phyloP scores from a whole-genome alignment of 2,329 filamentous ascomycete species.

The Phoma sp. region DNA sequence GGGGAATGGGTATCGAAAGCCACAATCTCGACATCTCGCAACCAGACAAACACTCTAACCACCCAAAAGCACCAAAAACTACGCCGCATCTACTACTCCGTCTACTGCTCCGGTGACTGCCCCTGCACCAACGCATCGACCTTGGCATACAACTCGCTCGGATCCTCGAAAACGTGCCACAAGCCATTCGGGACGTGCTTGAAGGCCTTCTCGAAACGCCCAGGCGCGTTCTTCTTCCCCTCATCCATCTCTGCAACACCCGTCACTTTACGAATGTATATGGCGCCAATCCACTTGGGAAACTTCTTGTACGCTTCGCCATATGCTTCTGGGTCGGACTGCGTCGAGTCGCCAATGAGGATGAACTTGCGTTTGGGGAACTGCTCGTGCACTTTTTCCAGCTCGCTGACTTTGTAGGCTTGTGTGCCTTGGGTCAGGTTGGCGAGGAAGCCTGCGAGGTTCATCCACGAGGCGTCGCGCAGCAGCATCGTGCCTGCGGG shows the following conservation, averaged over 20 bases:
- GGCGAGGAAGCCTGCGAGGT: conserved; percentile 76
- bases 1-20: too few relatives aligned
- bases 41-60: too few relatives aligned
- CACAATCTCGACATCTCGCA: too few relatives aligned
- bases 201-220: conserved; percentile 85
- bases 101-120: background rate
- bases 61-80: background rate
- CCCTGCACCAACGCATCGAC: conserved; percentile 35
- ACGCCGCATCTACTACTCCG: conserved; percentile 13
- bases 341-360: conserved; percentile 87
- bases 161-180: conserved; percentile 85
- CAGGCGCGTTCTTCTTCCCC: conserved; percentile 69
- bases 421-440: conserved; percentile 81
- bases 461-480: conserved; percentile 85
- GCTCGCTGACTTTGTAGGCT: conserved; percentile 82
- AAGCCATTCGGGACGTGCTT: conserved; percentile 69
- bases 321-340: conserved; percentile 89
- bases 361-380: conserved; percentile 81
- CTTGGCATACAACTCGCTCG: conserved; percentile 64
- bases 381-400: conserved; percentile 78
- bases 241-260: conserved; percentile 76
- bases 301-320: conserved; percentile 74
- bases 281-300: conserved; percentile 78
- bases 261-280: conserved; percentile 83
- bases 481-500: conserved; percentile 81